These are phyloP conservation scores for Chlorella sp. DNA, from an alignment of 139 green algal species.

Conservation along the genomic window DNA sequence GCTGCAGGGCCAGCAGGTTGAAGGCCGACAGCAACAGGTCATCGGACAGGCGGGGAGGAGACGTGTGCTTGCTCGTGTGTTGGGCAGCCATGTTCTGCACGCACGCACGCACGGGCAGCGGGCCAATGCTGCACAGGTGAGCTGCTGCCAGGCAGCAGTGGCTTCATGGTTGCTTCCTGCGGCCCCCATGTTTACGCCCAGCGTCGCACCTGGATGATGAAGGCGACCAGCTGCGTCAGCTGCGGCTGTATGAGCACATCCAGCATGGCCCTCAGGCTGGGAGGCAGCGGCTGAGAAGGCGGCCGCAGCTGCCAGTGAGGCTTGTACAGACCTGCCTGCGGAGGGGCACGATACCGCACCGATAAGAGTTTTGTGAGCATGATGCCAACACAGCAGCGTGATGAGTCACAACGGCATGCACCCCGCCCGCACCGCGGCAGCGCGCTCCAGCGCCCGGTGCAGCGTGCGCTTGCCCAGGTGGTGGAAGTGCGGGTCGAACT, in stretches of 20 bases:
- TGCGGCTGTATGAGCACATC: neutral
- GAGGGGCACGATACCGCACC: no score
- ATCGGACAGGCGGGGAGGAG: neutral
- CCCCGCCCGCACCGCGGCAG: neutral
- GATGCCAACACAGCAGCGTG: no score
- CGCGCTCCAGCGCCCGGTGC: neutral
- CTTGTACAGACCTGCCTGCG: neutral
- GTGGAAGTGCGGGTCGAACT: neutral
- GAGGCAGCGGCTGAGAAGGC: neutral
- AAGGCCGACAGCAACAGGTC: neutral
- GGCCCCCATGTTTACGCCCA: no score
- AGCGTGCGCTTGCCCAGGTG: neutral
- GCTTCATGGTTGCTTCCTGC: no score
- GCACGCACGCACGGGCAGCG: no score
- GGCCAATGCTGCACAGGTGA: no score
- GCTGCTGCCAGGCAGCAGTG: no score
- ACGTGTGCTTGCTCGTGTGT: no score
- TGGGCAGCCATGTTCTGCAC: no score
- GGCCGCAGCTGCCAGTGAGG: neutral
- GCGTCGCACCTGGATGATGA: neutral
- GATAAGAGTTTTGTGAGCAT: no score
- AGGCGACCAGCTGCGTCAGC: neutral
- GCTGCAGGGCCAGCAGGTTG: neutral
- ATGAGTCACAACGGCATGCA: no score
- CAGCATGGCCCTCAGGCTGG: neutral